Conservation (phyloP, 192 early-diverging fungal genomes). For the Globomyces pollinis-pini region DNA sequence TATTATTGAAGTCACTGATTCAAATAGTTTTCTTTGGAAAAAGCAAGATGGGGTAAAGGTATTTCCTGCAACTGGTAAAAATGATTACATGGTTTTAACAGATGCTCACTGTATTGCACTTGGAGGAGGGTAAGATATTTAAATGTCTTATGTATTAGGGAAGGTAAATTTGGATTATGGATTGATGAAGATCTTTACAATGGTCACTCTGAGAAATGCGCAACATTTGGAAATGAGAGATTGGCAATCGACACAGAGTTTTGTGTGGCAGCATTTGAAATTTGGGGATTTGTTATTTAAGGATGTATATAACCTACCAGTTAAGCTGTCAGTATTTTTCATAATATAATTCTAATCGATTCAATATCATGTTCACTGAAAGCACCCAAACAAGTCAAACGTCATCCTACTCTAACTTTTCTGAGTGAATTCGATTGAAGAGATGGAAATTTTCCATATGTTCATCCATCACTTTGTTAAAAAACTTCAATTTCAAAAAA, state of each 20-base stretch:
- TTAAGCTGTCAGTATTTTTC: neutral
- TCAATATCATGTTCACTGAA: too few species aligned
- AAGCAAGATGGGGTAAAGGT: conserved; percentile 8
- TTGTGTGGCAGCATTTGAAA: conserved; percentile 25
- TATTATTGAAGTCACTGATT: conserved; percentile 16
- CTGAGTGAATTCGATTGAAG: too few species aligned
- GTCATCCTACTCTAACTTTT: too few species aligned
- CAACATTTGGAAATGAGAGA: conserved; percentile 39
- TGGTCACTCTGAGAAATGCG: conserved; percentile 39
- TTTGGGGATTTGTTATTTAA: conserved; percentile 41
- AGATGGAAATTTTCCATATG: too few species aligned
- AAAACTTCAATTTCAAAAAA: too few species aligned
- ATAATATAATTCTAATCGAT: neutral
- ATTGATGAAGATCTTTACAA: conserved; percentile 39
- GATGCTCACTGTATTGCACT: conserved; percentile 31
- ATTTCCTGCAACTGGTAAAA: conserved; percentile 30
- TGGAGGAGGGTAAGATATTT: conserved; percentile 30
- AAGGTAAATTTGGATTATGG: conserved; percentile 48
- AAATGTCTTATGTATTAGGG: conserved; percentile 10
- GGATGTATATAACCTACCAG: conserved; percentile 5
- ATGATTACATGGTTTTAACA: conserved; percentile 31
- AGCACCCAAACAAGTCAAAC: too few species aligned
- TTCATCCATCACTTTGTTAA: too few species aligned
- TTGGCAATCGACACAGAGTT: conserved; percentile 29
- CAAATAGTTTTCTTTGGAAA: conserved; percentile 17